These are phyloP conservation scores for Pseudogymnoascus sp. DNA, from an alignment of 2,329 filamentous ascomycete genomes.

Conservation along the genomic window DNA sequence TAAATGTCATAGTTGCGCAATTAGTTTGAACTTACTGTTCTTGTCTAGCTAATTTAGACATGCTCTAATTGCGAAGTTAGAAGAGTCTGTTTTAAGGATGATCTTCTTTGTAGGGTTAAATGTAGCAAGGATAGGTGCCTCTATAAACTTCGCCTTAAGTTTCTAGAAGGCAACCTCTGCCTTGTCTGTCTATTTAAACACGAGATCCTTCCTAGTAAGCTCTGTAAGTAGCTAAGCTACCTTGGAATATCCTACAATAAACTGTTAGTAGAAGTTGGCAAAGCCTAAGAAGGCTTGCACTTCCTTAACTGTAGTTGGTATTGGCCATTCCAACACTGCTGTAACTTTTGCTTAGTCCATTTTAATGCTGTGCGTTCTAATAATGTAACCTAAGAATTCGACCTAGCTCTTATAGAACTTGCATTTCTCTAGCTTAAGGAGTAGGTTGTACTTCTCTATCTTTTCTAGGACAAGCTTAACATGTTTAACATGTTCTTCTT, in stretches of 20 bases:
- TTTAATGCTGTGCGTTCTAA: slow-evolving; percentile 13
- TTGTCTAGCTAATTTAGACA: not conserved
- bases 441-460: not conserved
- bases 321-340: slow-evolving; percentile 18
- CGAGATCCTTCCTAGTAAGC: not conserved
- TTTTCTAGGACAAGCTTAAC: slow-evolving; percentile 10
- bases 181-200: not conserved
- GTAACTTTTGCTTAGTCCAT: slow-evolving; percentile 18
- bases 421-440: slow-evolving; percentile 9
- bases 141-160: not conserved
- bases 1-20: slow-evolving; percentile 29
- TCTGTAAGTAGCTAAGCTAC: not conserved
- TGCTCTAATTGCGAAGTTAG: not conserved
- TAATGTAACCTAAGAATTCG: slow-evolving; percentile 16
- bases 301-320: slow-evolving; percentile 16
- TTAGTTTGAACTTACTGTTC: not conserved
- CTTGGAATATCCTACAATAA: slow-evolving; percentile 24
- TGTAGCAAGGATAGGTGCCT: not conserved
- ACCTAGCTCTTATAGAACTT: slow-evolving; percentile 16
- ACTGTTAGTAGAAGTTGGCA: slow-evolving; percentile 29
- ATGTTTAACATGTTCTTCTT: slow-evolving; percentile 15
- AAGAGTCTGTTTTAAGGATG: not conserved
- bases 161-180: not conserved
- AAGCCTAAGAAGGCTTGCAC: slow-evolving; percentile 27
- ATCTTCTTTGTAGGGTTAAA: not conserved